phyloP scores from a whole-genome alignment of 2,329 filamentous ascomycete species.

The Nothophoma quercina region DNA sequence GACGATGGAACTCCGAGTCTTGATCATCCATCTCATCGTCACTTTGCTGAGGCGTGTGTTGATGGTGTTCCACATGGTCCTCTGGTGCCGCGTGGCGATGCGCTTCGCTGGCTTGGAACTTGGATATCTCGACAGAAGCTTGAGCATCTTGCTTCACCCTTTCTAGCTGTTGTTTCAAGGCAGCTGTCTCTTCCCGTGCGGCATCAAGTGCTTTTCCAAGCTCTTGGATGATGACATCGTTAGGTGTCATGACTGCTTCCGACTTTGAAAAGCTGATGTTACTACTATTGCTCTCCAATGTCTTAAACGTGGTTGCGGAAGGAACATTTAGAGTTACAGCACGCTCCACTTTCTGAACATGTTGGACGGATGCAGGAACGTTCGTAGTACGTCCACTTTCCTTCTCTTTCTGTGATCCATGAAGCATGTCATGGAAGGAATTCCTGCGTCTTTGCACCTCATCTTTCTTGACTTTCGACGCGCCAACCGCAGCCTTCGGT shows the following conservation, averaged over 20 bases:
- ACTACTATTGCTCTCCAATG: too few species aligned
- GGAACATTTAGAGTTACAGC: too few species aligned
- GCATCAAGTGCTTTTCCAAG: constrained; percentile 38
- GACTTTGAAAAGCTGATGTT: too few species aligned
- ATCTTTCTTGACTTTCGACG: constrained; percentile 41
- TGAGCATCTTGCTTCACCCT: constrained; percentile 28
- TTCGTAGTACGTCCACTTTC: background rate
- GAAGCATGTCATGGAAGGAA: constrained; percentile 44
- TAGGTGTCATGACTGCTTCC: too few species aligned
- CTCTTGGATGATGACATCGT: constrained; percentile 28
- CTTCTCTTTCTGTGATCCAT: constrained; percentile 13
- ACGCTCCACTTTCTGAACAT: too few species aligned
- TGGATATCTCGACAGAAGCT: constrained; percentile 33
- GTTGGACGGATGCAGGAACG: background rate
- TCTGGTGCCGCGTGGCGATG: constrained; percentile 2
- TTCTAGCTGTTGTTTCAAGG: constrained; percentile 35
- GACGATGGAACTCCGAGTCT: too few species aligned
- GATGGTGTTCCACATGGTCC: background rate
- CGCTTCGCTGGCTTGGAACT: constrained; percentile 22
- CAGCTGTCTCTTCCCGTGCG: constrained; percentile 33
- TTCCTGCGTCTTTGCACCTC: constrained; percentile 40
- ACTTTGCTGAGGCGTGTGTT: background rate
- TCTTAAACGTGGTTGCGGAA: too few species aligned
- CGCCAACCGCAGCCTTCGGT: constrained; percentile 40
- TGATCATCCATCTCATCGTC: background rate